A percentile compares a stretch with the other conserved stretches of the same genome.
These are phyloP conservation scores for Carex kokanica DNA, from an alignment of 176 grass and related monocot genomes.

Conservation along the genomic window DNA sequence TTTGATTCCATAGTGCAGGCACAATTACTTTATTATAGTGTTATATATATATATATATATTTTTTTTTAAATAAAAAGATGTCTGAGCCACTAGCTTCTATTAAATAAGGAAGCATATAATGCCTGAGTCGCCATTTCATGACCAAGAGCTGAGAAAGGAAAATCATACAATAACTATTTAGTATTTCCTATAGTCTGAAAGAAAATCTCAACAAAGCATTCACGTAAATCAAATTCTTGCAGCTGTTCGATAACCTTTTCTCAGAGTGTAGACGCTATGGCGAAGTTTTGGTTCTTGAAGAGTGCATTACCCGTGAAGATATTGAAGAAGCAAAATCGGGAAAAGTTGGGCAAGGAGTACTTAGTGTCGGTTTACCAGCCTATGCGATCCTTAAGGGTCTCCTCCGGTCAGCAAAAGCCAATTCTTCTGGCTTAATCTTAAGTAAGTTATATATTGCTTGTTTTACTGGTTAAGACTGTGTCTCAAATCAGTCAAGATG, in stretches of 20 bases:
- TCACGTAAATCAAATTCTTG: conserved; percentile 27
- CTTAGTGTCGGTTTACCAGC: conserved; percentile 84
- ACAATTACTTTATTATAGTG: neutral
- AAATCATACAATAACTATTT: neutral
- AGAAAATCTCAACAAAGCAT: neutral
- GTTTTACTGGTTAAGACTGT: neutral
- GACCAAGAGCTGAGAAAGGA: neutral
- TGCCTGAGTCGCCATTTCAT: neutral
- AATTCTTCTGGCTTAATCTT: conserved; percentile 60
- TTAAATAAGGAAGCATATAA: neutral
- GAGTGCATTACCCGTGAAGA: conserved; percentile 67
- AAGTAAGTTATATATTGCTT: conserved; percentile 44
- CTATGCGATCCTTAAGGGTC: conserved; percentile 79
- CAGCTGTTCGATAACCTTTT: conserved; percentile 84
- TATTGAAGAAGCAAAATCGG: conserved; percentile 74
- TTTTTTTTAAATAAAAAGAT: neutral
- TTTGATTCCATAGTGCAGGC: too few species aligned
- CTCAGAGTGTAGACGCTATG: conserved; percentile 57
- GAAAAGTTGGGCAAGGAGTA: conserved; percentile 60
- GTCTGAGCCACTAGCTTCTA: too few species aligned
- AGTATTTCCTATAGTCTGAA: neutral
- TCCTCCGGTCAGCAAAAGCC: conserved; percentile 62
- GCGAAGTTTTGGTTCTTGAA: conserved; percentile 64
- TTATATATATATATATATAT: neutral
- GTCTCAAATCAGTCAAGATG: conserved; percentile 2